Evolutionary conservation across 306 rosid genomes (phyloP).

Genomic region (Boehmeria nivea): DNA sequence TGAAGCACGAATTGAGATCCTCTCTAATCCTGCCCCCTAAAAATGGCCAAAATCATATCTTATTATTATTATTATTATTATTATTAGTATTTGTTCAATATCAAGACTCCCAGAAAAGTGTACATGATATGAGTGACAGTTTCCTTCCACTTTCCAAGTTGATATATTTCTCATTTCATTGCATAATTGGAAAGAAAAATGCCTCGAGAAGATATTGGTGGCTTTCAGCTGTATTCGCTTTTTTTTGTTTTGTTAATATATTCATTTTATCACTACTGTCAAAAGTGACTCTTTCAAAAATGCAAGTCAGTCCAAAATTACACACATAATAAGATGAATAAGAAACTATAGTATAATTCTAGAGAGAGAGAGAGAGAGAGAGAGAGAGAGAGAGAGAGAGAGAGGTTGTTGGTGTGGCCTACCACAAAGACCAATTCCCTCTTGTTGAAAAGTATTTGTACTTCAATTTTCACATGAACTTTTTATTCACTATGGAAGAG

Average conservation of each 20-base stretch:
- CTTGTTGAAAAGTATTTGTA: constrained; percentile 27
- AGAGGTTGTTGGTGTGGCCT: constrained; percentile 35
- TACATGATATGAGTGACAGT: constrained; percentile 8
- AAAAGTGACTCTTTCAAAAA: constrained; percentile 37
- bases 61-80: not conserved
- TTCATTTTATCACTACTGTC: constrained; percentile 16
- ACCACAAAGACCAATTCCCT: constrained; percentile 31
- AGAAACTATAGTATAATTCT: no score
- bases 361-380: constrained; percentile 2
- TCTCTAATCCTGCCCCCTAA: not conserved
- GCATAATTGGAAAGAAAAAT: constrained; percentile 7
- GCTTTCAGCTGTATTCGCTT: constrained; percentile 29
- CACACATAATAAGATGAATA: constrained; percentile 27
- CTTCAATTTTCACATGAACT: constrained; percentile 28
- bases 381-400: constrained; percentile 21
- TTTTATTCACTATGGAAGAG: constrained; percentile 13
- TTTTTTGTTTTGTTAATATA: not conserved
- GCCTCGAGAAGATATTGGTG: constrained; percentile 29
- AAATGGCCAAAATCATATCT: constrained; percentile 4
- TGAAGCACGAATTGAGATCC: not conserved
- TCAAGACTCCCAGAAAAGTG: not conserved
- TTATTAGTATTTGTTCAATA: not conserved
- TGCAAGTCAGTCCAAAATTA: constrained; percentile 29
- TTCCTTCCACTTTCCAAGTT: constrained; percentile 3
- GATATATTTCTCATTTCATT: not conserved